phyloP scores from a whole-genome alignment of 306 rosid species.

The Abrus pulchellus region DNA sequence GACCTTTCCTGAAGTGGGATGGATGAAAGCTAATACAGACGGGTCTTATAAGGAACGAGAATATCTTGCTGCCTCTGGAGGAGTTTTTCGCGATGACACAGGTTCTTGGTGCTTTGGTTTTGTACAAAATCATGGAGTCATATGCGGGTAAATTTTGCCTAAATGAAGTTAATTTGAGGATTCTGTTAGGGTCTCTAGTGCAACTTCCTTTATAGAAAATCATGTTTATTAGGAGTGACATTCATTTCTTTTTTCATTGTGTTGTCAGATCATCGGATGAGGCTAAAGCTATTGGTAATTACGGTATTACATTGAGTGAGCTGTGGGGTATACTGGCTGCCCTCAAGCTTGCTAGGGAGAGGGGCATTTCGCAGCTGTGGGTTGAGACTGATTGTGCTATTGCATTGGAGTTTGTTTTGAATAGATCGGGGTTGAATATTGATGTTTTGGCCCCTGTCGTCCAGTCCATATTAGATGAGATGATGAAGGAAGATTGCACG shows the following conservation, averaged over 20 bases:
- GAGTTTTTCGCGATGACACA: constrained; percentile 33
- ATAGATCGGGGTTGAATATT: too few relatives aligned
- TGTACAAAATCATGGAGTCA: not conserved
- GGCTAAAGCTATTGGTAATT: too few relatives aligned
- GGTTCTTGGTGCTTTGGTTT: constrained; percentile 37
- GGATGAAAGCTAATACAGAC: constrained; percentile 36
- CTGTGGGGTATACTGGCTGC: constrained; percentile 21
- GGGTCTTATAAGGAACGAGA: not conserved
- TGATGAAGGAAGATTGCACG: not conserved
- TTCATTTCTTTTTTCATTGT: not conserved
- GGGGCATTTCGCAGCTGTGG: constrained; percentile 18
- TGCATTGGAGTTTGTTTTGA: not conserved
- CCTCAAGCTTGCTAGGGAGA: constrained; percentile 30
- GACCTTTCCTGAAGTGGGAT: constrained; percentile 24
- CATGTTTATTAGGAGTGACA: not conserved
- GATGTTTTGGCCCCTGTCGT: not conserved
- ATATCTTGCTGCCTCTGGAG: not conserved
- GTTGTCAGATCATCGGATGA: not conserved
- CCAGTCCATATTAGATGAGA: not conserved
- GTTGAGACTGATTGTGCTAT: not conserved
- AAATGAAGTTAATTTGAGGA: not conserved
- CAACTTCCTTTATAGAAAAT: not conserved
- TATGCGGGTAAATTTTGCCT: constrained; percentile 18
- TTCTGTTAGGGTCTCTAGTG: constrained; percentile 1
- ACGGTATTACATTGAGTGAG: not conserved